Percentiles rank a stretch among this genome's conserved stretches.
Evolutionary conservation across 1,284 basidiomycete species (phyloP).

Genomic region (Rhodotorula glutinis): DNA sequence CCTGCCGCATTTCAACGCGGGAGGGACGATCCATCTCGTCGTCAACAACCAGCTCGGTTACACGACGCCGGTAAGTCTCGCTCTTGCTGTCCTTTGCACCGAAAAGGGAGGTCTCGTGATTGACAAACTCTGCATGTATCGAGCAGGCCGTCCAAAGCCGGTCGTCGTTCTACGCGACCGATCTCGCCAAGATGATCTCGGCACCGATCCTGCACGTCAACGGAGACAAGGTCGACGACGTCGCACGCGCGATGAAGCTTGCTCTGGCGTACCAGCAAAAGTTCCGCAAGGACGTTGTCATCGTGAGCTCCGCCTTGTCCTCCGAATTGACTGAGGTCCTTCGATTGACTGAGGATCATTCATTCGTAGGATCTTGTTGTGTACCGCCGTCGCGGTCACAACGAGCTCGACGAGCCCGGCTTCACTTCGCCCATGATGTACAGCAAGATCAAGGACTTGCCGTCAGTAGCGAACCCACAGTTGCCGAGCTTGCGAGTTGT

Average conservation of each 20-base stretch:
- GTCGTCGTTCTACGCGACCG: conserved; percentile 81
- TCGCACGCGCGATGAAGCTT: conserved; percentile 69
- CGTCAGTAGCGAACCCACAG: background rate
- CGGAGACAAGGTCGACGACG: conserved; percentile 67
- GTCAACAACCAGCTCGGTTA: conserved; percentile 62
- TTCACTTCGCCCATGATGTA: conserved; percentile 66
- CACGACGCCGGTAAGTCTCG: conserved; percentile 46
- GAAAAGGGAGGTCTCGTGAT: too few relatives aligned
- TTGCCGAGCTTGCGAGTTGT: background rate
- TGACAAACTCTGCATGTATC: conserved; percentile 52
- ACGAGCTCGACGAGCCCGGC: conserved; percentile 83
- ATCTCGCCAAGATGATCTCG: conserved; percentile 63
- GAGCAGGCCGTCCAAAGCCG: conserved; percentile 72
- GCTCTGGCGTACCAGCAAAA: conserved; percentile 71
- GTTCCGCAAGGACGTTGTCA: conserved; percentile 46
- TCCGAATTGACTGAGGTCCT: too few relatives aligned
- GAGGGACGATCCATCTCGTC: conserved; percentile 83
- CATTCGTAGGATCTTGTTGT: conserved; percentile 66
- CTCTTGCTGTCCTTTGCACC: conserved; percentile 55
- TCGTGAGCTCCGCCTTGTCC: conserved; percentile 44
- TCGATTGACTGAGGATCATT: too few relatives aligned
- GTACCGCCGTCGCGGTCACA: conserved; percentile 75
- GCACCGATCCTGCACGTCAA: conserved; percentile 87
- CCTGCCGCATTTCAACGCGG: conserved; percentile 80
- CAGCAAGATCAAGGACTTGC: conserved; percentile 27